A percentile compares a stretch with the other conserved stretches of the same genome.
Evolutionary conservation across 1,284 basidiomycete genomes (phyloP).

Genomic region (Puccinia polysora): DNA sequence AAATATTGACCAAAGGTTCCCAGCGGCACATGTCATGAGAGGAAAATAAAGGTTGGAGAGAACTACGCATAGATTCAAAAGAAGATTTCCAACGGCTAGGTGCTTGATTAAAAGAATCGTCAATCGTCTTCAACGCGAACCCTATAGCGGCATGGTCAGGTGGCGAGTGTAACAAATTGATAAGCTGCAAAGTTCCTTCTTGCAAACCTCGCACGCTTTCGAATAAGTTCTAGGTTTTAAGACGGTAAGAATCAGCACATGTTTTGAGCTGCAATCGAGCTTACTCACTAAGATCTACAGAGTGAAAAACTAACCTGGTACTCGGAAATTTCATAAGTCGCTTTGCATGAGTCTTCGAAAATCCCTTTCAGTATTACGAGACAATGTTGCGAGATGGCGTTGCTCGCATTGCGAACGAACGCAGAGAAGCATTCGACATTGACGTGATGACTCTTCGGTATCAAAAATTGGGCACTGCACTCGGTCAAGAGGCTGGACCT

Average conservation of each 20-base stretch:
- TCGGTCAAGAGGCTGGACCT: not conserved
- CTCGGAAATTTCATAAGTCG: not conserved
- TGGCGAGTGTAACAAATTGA: not conserved
- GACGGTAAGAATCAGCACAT: not conserved
- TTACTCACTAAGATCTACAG: too few relatives aligned
- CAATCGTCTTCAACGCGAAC: slow-evolving; percentile 37
- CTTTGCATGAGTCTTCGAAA: not conserved
- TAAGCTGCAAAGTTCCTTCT: slow-evolving; percentile 6
- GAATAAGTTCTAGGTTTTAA: slow-evolving; percentile 9
- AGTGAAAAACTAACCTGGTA: slow-evolving; percentile 14
- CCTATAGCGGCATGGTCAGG: slow-evolving; percentile 39
- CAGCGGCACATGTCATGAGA: slow-evolving; percentile 33
- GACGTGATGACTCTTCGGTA: not conserved
- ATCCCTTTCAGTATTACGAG: not conserved
- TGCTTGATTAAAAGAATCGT: slow-evolving; percentile 13
- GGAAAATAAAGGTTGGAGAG: slow-evolving; percentile 14
- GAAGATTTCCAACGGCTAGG: not conserved
- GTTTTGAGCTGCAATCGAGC: too few relatives aligned
- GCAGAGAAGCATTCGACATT: not conserved
- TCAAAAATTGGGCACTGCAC: not conserved
- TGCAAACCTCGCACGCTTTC: slow-evolving; percentile 12
- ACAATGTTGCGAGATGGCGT: not conserved
- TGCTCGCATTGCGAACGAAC: slow-evolving; percentile 10
- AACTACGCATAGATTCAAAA: not conserved
- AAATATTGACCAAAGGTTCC: slow-evolving; percentile 27